Evolutionary conservation across 2,329 filamentous ascomycete genomes (phyloP), one percentile per base, ranked within the genome.

Genomic region (Colletotrichum sojae): DNA sequence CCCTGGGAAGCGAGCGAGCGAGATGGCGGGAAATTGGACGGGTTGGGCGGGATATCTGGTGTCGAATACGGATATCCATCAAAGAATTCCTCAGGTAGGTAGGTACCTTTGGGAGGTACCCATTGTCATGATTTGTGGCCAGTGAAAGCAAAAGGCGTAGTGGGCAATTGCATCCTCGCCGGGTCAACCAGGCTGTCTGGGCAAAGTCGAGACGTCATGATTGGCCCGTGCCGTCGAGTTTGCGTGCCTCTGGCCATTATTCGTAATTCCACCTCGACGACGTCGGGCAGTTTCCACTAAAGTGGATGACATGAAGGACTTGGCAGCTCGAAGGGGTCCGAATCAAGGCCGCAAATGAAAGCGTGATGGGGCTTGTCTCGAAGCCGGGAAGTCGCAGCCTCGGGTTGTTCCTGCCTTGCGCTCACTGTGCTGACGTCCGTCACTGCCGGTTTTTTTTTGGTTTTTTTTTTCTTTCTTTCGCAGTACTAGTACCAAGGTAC

Each of bases 251-350:
- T 69, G 66, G 66, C 61, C 66, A 69, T 66, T 65, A 60, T 69
- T 60, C 61, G 66, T 65, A 69, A 69, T 69, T 64, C 39, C 49
- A 40, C 39, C 27, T 59, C 40, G 43, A 51, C 51, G 49, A 65
- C 61, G 66, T 46, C 66, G 66, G 48, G 36, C 65, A 68, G 65
- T 68, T 68, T 68, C 65, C 65, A 68, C 61, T 53, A 20, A 45
- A 49, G 66, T 65, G 65, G 65, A n/a, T 22, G 27, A 46, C 20
- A 13, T 39, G 39, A 25, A 54, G 27, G 55, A 59, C 61, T 59
- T 65, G 66, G 61, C 61, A 57, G 9, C 20, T 5, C 6, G 45
- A 20, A 27, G 31, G n/a, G 40, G 16, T 22, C 39, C 48, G 39
- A 45, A 46, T 36, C 49, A 54, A 20, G 48, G 39, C 40, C n/a